A percentile compares a stretch with the other conserved stretches of the same genome.
Conservation (phyloP, 495 filamentous ascomycete species). For the Penicillium simplicissimum region DNA sequence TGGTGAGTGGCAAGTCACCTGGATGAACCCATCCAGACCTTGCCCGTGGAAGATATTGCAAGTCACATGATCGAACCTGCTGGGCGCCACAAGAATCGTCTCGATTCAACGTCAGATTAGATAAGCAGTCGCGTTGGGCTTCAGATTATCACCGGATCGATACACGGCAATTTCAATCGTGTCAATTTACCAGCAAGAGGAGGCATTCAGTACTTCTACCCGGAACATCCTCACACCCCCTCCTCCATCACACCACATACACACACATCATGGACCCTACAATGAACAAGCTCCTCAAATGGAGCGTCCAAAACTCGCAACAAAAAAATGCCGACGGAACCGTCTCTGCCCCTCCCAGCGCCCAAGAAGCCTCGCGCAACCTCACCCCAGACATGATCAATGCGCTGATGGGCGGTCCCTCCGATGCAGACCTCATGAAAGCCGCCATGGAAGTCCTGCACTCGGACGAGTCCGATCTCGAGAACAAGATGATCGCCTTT, state of each 20-base stretch:
- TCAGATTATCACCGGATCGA: neutral
- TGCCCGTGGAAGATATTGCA: too few relatives aligned
- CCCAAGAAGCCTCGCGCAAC: slow-evolving; percentile 37
- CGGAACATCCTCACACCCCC: neutral
- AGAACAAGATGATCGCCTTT: slow-evolving; percentile 83
- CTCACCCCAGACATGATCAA: slow-evolving; percentile 68
- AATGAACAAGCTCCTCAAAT: slow-evolving; percentile 84
- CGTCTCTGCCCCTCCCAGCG: slow-evolving; percentile 42
- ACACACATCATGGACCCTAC: slow-evolving; percentile 51
- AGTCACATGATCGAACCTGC: slow-evolving; percentile 16
- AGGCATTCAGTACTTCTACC: neutral
- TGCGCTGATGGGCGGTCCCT: slow-evolving; percentile 75
- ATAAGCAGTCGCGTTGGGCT: slow-evolving; percentile 9
- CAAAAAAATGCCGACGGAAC: slow-evolving; percentile 32
- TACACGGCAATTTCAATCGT: neutral
- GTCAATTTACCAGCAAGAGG: too few relatives aligned
- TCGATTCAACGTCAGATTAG: slow-evolving; percentile 17
- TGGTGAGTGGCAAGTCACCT: slow-evolving; percentile 11
- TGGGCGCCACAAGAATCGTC: slow-evolving; percentile 26
- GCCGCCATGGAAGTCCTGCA: slow-evolving; percentile 73
- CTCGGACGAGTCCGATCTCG: slow-evolving; percentile 62
- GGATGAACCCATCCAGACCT: too few relatives aligned
- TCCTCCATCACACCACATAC: neutral
- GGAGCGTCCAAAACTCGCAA: slow-evolving; percentile 82
- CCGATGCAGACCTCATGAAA: slow-evolving; percentile 88